Evolutionary conservation across 2,329 filamentous ascomycete species (phyloP).

Genomic region (Hyphodiscus sp.): DNA sequence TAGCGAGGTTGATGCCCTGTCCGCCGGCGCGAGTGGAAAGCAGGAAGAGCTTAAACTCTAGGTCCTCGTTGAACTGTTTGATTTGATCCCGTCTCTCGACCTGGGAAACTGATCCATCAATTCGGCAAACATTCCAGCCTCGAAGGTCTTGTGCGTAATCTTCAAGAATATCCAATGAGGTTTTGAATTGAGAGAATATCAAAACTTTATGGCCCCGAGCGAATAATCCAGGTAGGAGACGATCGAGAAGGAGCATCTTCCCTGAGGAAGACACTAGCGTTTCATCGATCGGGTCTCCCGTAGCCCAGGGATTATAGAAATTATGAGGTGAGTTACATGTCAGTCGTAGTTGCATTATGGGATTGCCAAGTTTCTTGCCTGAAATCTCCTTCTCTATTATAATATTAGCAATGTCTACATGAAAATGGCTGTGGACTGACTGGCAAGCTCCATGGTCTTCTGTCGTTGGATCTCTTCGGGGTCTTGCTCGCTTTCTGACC

Average conservation of each 20-base stretch:
- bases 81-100: conserved; percentile 65
- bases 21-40: conserved; percentile 88
- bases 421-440: conserved; percentile 38
- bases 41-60: conserved; percentile 69
- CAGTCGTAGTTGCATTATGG: conserved; percentile 82
- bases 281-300: conserved; percentile 62
- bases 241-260: conserved; percentile 92
- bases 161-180: conserved; percentile 82
- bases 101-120: conserved; percentile 83
- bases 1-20: conserved; percentile 89
- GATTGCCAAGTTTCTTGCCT: conserved; percentile 87
- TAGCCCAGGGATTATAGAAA: conserved; percentile 87
- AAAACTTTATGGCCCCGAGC: conserved; percentile 77
- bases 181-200: conserved; percentile 96
- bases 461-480: conserved; percentile 57
- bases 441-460: conserved; percentile 69
- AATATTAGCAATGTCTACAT: conserved; percentile 26
- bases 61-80: conserved; percentile 61
- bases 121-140: conserved; percentile 76
- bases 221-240: conserved; percentile 72
- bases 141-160: conserved; percentile 78
- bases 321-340: conserved; percentile 94
- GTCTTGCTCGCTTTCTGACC: conserved; percentile 40
- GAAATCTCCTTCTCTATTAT: conserved; percentile 70
- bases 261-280: conserved; percentile 80